Base-by-base conservation (phyloP, 805 yeast genomes). In the Zygotorulaspora danielsina region DNA sequence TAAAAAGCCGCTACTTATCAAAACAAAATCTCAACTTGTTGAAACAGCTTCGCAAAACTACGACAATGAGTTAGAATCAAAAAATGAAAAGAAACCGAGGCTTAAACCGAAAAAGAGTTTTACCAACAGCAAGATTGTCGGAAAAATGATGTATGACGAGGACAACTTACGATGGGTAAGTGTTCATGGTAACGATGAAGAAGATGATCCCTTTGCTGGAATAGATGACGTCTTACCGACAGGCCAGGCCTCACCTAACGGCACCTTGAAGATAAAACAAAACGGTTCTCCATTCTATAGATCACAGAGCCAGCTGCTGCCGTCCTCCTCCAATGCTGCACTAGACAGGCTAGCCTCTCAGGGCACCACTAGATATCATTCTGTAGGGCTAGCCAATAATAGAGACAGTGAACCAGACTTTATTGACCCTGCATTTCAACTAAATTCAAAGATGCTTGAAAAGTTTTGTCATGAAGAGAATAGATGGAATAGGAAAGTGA, bases 141-240 rank as follows among this genome's bases (percentile, higher is more conserved):
- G 63, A 1, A 54, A 53, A 27, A 61, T 61, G 65, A 50, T 54
- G 42, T 55, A 59, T 25, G 65, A 61, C 40, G 62, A 58, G 22
- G 54, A 55, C 25, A 58, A 61, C 36, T 44, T 56, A 20, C 43
- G 62, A 32, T 61, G 65, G 65, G 53, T 59, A 2, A 54, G 56
- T 22, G 38, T 54, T n/a, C 50, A 52, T 25, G 53, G 51, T 6
- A 34, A 45, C 11, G 56, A 53, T 25, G 53, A 57, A 10, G 55
- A 49, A n/a, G 26, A 38, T 1, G 63, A 61, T 35, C 64, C 63
- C 5, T 61, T 61, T 39, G 54, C 50, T 21, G 53, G 50, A 11
- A 44, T 60, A 15, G 50, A 48, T 4, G 63, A 57, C 38, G 41
- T 53, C 6, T 34, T 35, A 4, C 49, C 46, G 13, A 34, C 39